Conservation (phyloP, 176 grass and related monocot genomes). For the Avena atlantica region DNA sequence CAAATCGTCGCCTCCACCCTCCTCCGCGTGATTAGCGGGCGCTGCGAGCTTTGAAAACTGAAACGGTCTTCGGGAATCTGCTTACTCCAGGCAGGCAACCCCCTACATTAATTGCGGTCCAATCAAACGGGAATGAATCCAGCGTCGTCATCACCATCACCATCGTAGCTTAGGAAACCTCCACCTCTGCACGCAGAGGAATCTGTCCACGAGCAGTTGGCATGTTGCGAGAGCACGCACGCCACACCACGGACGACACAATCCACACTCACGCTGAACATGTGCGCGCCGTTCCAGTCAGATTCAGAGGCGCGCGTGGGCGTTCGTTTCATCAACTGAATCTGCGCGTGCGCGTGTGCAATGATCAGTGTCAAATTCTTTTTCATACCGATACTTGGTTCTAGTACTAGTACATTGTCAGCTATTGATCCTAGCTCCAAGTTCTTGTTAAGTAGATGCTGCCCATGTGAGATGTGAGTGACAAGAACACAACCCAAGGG, state of each 20-base stretch:
- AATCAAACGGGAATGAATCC: neutral
- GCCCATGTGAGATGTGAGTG: conserved; percentile 1
- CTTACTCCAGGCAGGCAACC: neutral
- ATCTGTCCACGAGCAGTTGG: neutral
- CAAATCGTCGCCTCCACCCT: neutral
- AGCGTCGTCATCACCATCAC: neutral
- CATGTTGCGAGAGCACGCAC: neutral
- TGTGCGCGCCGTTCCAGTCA: neutral
- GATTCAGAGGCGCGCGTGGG: neutral
- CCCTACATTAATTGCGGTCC: neutral
- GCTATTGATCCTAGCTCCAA: neutral
- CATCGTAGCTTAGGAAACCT: neutral
- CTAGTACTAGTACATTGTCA: neutral
- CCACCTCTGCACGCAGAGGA: neutral
- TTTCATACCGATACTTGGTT: neutral
- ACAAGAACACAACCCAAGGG: neutral
- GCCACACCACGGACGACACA: neutral
- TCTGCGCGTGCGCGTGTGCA: neutral
- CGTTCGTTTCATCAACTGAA: neutral
- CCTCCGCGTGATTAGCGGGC: conserved; percentile 20
- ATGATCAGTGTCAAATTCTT: neutral
- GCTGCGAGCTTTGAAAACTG: neutral
- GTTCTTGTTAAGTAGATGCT: neutral
- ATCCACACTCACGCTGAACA: neutral
- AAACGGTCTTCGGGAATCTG: conserved; percentile 17